Conservation (phyloP, 192 early-diverging fungal species). For the Coemansia sp. region DNA sequence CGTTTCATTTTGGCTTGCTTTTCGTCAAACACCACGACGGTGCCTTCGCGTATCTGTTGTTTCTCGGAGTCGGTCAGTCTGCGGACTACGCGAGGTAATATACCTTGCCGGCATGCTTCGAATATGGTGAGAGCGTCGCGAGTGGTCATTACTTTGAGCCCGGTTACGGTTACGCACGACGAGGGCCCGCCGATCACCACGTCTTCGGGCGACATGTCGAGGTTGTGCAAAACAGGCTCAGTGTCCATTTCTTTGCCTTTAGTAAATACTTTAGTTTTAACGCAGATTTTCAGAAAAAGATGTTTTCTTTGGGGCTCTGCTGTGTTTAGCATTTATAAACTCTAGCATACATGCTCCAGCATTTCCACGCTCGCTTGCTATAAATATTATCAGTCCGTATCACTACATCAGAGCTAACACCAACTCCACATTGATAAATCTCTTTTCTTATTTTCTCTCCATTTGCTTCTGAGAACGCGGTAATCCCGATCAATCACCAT, state of each 20-base stretch:
- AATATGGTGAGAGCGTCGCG: slow-evolving; percentile 77
- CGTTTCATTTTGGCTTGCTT: slow-evolving; percentile 79
- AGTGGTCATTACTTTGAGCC: slow-evolving; percentile 42
- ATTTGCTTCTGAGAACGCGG: neutral
- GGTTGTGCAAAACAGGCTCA: neutral
- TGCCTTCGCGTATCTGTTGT: slow-evolving; percentile 68
- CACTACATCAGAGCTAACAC: neutral
- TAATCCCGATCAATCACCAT: no score
- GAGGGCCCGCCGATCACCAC: slow-evolving; percentile 37
- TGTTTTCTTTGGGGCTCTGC: no score
- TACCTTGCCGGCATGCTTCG: slow-evolving; percentile 70
- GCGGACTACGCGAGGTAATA: slow-evolving; percentile 67
- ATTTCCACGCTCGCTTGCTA: no score
- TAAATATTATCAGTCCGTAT: no score
- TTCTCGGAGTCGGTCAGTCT: slow-evolving; percentile 74
- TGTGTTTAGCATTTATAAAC: no score
- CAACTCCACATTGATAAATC: neutral
- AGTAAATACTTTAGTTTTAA: no score
- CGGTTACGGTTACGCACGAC: slow-evolving; percentile 42
- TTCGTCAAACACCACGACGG: slow-evolving; percentile 86
- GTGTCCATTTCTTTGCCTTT: neutral
- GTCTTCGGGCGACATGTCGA: slow-evolving; percentile 25
- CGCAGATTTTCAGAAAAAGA: no score
- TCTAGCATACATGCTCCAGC: no score
- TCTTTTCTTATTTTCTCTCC: neutral